These are phyloP conservation scores for Ampelocalamus luodianensis DNA, from an alignment of 176 grass and related monocot genomes.

Conservation along the genomic window DNA sequence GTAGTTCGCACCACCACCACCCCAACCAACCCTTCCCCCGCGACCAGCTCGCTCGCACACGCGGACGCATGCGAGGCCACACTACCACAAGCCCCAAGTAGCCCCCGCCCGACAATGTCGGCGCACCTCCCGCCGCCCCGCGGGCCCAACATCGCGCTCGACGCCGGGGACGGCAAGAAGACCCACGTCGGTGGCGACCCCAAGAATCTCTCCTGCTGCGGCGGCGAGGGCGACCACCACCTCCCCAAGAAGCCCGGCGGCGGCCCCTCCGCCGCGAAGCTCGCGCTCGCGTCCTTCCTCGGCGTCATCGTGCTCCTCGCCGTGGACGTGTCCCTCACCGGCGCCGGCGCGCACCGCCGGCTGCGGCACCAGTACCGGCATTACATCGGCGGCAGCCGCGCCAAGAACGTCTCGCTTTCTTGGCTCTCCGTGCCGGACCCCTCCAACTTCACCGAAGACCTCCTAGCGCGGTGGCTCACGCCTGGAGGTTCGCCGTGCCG, in stretches of 20 bases:
- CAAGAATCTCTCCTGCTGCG: neutral
- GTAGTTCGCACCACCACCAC: neutral
- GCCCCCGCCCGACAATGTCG: constrained; percentile 53
- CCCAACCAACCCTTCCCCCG: neutral
- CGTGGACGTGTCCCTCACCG: constrained; percentile 47
- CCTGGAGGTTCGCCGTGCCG: constrained; percentile 63
- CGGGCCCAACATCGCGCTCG: constrained; percentile 6
- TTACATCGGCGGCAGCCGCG: constrained; percentile 32
- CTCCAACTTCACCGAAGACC: constrained; percentile 75
- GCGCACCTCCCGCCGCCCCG: constrained; percentile 45
- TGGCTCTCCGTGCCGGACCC: constrained; percentile 68
- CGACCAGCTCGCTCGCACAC: constrained; percentile 14
- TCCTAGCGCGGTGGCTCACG: constrained; percentile 74
- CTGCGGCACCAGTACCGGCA: constrained; percentile 53
- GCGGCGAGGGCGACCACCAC: neutral
- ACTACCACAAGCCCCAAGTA: constrained; percentile 33
- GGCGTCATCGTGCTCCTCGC: constrained; percentile 45
- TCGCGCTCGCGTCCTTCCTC: constrained; percentile 59
- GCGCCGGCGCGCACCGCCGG: constrained; percentile 24
- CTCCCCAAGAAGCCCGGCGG: constrained; percentile 41
- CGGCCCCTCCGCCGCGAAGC: constrained; percentile 28
- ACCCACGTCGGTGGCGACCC: constrained; percentile 14
- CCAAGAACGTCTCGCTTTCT: neutral
- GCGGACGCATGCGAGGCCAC: constrained; percentile 53
- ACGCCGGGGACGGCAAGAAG: constrained; percentile 50